A percentile compares a stretch with the other conserved stretches of the same genome.
These are phyloP conservation scores for Rutstroemia sp. DNA, from an alignment of 2,329 filamentous ascomycete species.

Conservation along the genomic window DNA sequence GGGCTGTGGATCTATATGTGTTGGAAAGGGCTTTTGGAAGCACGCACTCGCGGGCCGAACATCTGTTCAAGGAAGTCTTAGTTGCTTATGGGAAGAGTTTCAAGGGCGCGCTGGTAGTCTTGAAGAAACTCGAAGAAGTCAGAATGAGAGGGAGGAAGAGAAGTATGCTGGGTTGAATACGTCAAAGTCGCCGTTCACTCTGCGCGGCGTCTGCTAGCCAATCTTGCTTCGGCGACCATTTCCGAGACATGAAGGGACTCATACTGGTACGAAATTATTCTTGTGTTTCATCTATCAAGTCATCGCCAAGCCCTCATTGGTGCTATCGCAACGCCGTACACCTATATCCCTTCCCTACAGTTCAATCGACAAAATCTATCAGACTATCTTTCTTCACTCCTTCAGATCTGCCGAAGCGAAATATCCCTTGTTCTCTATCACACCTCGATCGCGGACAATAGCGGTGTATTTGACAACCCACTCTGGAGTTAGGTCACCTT, in stretches of 20 bases:
- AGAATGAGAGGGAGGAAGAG: conserved; percentile 90
- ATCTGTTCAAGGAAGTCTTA: conserved; percentile 66
- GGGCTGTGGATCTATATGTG: conserved; percentile 93
- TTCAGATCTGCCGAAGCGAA: conserved; percentile 76
- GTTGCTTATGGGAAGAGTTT: conserved; percentile 66
- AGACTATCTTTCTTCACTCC: conserved; percentile 25
- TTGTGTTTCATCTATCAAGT: too few species aligned
- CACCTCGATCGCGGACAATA: conserved; percentile 84
- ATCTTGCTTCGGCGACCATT: background rate
- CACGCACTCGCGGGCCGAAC: conserved; percentile 82
- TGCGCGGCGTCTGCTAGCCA: too few species aligned
- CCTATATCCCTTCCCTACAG: background rate
- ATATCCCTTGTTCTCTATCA: conserved; percentile 98
- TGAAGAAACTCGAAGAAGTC: conserved; percentile 85
- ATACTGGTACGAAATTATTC: background rate
- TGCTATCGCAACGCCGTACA: background rate
- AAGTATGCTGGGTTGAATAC: conserved; percentile 78
- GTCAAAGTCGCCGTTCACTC: background rate
- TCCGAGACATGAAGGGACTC: background rate
- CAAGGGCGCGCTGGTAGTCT: conserved; percentile 64
- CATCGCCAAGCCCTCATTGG: background rate
- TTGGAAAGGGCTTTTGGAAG: conserved; percentile 90
- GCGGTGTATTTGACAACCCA: conserved; percentile 99
- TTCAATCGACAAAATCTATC: background rate
- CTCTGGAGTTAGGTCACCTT: conserved; percentile 73